Conservation (phyloP, 257 asterid genomes). For the Pogostemon cablin region DNA sequence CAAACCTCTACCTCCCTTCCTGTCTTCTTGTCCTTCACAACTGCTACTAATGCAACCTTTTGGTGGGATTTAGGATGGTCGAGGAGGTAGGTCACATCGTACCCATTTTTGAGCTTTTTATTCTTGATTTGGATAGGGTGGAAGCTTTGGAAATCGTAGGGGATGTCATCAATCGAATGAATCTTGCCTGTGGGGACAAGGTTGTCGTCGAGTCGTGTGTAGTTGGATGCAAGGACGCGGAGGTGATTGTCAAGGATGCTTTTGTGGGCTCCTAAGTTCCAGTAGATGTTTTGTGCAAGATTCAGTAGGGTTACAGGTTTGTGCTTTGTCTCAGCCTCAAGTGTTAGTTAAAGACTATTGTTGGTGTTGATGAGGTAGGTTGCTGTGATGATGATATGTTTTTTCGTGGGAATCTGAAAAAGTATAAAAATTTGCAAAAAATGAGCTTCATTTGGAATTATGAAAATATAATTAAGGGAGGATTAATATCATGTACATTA, state of each 20-base stretch:
- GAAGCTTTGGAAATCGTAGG: not conserved
- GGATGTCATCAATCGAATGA: not conserved
- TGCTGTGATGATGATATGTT: not conserved
- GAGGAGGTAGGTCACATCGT: not conserved
- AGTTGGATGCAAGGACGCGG: not conserved
- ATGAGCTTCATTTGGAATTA: too few species aligned
- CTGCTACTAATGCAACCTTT: not conserved
- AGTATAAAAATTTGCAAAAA: not conserved
- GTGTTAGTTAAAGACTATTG: not conserved
- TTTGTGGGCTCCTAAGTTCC: conserved; percentile 19
- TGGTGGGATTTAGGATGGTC: not conserved
- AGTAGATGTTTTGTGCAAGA: conserved; percentile 1
- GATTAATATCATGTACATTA: too few species aligned
- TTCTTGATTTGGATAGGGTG: conserved; percentile 2
- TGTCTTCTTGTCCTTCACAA: not conserved
- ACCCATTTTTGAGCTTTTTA: not conserved
- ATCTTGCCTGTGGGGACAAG: not conserved
- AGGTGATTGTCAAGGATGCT: not conserved
- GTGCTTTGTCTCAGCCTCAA: not conserved
- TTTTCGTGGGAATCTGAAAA: not conserved
- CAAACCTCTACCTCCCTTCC: conserved; percentile 11
- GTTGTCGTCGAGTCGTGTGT: not conserved
- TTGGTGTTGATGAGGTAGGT: conserved; percentile 2
- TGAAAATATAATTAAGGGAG: not conserved
- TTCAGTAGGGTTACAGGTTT: not conserved